These are phyloP conservation scores for Royoungia palumana DNA, from an alignment of 768 basidiomycete genomes.

Conservation along the genomic window DNA sequence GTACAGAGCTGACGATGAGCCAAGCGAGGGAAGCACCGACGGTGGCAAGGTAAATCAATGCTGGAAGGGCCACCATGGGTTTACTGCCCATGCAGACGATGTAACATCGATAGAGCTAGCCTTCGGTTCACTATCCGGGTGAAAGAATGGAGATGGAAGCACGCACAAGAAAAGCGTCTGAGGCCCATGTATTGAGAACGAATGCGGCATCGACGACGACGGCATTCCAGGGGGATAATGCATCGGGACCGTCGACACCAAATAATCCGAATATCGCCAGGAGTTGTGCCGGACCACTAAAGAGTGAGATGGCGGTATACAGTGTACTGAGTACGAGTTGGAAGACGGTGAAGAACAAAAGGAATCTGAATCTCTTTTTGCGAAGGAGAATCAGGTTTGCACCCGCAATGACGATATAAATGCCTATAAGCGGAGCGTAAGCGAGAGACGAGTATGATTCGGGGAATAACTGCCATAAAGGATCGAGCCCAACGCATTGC, in stretches of 20 bases:
- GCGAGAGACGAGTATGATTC: neutral
- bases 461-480: conserved; percentile 13
- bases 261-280: conserved; percentile 9
- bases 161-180: conserved; percentile 24
- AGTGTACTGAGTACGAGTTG: conserved; percentile 20
- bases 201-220: conserved; percentile 12
- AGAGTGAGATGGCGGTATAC: conserved; percentile 20
- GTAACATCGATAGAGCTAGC: conserved; percentile 22
- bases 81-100: conserved; percentile 15
- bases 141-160: too few relatives aligned
- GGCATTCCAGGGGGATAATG: conserved; percentile 15
- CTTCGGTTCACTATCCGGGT: neutral
- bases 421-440: conserved; percentile 1
- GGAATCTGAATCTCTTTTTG: conserved; percentile 16
- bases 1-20: conserved; percentile 12
- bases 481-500: conserved; percentile 16
- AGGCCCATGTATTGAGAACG: conserved; percentile 20
- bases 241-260: conserved; percentile 8
- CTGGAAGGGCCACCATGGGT: neutral
- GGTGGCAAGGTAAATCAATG: conserved; percentile 15
- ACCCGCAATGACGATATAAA: conserved; percentile 13
- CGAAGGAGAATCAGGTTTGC: conserved; percentile 13
- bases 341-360: conserved; percentile 7
- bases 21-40: conserved; percentile 16
- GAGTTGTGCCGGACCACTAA: conserved; percentile 14